phyloP scores from a whole-genome alignment of 257 asterid species.

The Nicotiana attenuata region DNA sequence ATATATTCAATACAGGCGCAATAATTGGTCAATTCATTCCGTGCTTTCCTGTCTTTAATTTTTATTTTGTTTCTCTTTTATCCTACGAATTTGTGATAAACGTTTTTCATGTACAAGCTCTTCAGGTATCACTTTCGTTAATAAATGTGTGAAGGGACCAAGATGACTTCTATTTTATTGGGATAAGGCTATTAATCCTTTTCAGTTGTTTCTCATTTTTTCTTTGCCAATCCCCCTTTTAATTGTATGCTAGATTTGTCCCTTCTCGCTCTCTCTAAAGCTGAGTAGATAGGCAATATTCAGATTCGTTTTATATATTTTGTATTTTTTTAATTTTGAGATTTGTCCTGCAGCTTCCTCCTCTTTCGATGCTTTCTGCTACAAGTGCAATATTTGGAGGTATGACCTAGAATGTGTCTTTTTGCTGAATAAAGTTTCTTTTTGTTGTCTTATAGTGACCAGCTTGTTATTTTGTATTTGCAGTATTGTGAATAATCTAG shows the following conservation, averaged over 20 bases:
- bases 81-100: too few species aligned
- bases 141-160: constrained; percentile 53
- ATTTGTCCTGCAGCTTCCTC: constrained; percentile 40
- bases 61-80: too few species aligned
- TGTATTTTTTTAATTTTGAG: not conserved
- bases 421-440: too few species aligned
- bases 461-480: too few species aligned
- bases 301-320: not conserved
- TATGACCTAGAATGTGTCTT: constrained; percentile 11
- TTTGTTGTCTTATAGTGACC: too few species aligned
- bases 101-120: not conserved
- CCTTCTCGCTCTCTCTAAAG: not conserved
- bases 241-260: constrained; percentile 13
- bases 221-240: too few species aligned
- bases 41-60: not conserved
- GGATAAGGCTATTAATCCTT: too few species aligned
- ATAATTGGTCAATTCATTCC: not conserved
- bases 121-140: constrained; percentile 56
- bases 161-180: not conserved
- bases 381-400: constrained; percentile 92
- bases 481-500: too few species aligned
- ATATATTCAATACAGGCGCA: constrained; percentile 52
- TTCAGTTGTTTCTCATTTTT: too few species aligned
- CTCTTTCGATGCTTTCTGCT: constrained; percentile 15
- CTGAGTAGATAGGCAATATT: too few species aligned